phyloP scores from a whole-genome alignment of 345 rosid genomes.

The Clausena lansium region DNA sequence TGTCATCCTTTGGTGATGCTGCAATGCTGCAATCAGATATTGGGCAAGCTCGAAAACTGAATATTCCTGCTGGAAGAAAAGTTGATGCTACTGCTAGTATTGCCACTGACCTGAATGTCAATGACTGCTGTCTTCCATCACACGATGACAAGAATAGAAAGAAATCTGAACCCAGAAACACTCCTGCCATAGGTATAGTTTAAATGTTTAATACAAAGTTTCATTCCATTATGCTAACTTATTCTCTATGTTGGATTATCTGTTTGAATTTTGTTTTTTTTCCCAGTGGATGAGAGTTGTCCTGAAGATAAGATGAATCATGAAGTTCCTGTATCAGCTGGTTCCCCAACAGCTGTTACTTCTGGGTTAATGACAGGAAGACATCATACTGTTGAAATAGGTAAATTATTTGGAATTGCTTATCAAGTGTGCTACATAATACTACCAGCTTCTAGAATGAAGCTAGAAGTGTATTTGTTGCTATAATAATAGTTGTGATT shows the following conservation, averaged over 20 bases:
- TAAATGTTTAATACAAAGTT: background rate
- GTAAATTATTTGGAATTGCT: conserved; percentile 26
- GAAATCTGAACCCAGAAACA: conserved; percentile 18
- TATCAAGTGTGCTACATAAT: background rate
- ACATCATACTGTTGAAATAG: conserved; percentile 27
- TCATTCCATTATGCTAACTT: conserved; percentile 5
- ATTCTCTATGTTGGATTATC: conserved; percentile 2
- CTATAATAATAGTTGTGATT: conserved; percentile 25
- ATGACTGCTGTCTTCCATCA: conserved; percentile 20
- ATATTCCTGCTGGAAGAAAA: conserved; percentile 21
- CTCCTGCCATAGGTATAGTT: conserved; percentile 32
- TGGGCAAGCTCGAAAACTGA: conserved; percentile 28
- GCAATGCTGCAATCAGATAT: conserved; percentile 21
- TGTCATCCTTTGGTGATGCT: conserved; percentile 21
- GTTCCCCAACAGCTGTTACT: conserved; percentile 25
- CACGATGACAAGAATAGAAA: conserved; percentile 29
- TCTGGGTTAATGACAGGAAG: conserved; percentile 27
- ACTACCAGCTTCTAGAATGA: conserved; percentile 1
- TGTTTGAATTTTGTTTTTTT: conserved; percentile 7
- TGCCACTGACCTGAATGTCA: conserved; percentile 23
- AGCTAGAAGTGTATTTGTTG: conserved; percentile 7
- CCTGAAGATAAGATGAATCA: conserved; percentile 31
- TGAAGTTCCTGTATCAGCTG: conserved; percentile 25
- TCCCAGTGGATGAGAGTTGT: conserved; percentile 36
- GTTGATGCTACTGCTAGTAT: conserved; percentile 27